phyloP scores from a whole-genome alignment of 1,284 basidiomycete species.

The Tilletia walkeri region DNA sequence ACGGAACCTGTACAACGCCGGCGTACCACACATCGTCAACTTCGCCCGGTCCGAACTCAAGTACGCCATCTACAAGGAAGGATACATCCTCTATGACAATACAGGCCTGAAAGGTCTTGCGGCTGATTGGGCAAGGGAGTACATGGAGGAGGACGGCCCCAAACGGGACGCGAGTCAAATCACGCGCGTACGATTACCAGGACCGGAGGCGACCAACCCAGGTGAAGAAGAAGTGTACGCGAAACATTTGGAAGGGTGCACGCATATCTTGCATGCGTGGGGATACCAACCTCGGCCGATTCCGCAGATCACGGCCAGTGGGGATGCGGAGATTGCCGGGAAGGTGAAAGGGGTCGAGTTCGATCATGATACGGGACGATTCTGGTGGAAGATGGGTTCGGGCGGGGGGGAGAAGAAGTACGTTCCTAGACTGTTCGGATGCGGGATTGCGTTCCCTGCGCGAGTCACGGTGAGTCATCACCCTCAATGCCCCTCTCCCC shows the following conservation, averaged over 20 bases:
- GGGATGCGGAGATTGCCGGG: background rate
- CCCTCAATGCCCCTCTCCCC: background rate
- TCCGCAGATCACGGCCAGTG: constrained; percentile 10
- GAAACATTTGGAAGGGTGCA: background rate
- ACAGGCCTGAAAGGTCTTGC: constrained; percentile 25
- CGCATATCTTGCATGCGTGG: constrained; percentile 13
- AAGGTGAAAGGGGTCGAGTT: background rate
- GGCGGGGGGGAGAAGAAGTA: background rate
- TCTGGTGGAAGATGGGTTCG: background rate
- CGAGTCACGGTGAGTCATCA: constrained; percentile 11
- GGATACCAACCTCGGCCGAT: background rate
- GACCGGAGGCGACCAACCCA: background rate
- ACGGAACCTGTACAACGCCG: constrained; percentile 20
- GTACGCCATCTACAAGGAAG: constrained; percentile 23
- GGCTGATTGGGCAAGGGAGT: constrained; percentile 22
- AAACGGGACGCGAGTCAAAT: background rate
- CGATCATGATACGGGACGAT: background rate
- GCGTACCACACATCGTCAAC: constrained; percentile 4
- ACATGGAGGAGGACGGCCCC: background rate
- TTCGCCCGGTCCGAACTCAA: constrained; percentile 13
- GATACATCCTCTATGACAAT: constrained; percentile 25
- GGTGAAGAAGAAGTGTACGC: constrained; percentile 5
- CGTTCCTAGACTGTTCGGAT: constrained; percentile 20
- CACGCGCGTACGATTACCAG: background rate
- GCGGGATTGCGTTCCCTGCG: constrained; percentile 24